Evolutionary conservation across 139 green algal species (phyloP).

Genomic region (Zygnema circumcarinatum): DNA sequence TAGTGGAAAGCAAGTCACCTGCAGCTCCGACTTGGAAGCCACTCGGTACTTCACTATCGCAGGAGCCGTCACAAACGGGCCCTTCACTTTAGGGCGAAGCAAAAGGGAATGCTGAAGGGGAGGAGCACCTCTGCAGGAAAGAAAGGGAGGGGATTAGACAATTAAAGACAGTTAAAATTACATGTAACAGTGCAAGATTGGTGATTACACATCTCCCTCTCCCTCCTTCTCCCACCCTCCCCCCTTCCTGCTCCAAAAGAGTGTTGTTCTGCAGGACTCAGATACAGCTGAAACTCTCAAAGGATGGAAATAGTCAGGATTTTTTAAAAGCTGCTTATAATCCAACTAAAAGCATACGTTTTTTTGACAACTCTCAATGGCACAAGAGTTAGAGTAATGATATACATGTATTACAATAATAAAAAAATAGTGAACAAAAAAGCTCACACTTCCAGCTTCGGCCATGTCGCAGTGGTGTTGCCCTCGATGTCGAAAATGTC

Average conservation of each 20-base stretch:
- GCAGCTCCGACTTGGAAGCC: slow-evolving; percentile 25
- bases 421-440: not conserved
- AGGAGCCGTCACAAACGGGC: not conserved
- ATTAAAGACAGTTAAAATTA: not conserved
- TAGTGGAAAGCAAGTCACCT: too few species aligned
- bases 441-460: slow-evolving; percentile 25
- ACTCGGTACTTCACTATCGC: slow-evolving; percentile 24
- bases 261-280: too few species aligned
- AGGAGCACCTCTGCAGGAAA: not conserved
- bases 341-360: too few species aligned
- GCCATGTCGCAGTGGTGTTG: slow-evolving; percentile 13
- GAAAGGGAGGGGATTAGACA: not conserved
- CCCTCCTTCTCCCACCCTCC: too few species aligned
- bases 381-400: not conserved
- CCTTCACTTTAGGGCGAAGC: slow-evolving; percentile 23
- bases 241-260: too few species aligned
- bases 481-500: slow-evolving; percentile 17
- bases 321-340: too few species aligned
- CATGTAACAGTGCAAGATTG: not conserved
- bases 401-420: not conserved
- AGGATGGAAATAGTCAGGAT: too few species aligned
- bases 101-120: slow-evolving; percentile 12
- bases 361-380: not conserved
- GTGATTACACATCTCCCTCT: not conserved
- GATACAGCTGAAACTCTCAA: too few species aligned